Evolutionary conservation across 371 early-diverging fungal genomes (phyloP).

Genomic region (Saksenaea vasiformis): DNA sequence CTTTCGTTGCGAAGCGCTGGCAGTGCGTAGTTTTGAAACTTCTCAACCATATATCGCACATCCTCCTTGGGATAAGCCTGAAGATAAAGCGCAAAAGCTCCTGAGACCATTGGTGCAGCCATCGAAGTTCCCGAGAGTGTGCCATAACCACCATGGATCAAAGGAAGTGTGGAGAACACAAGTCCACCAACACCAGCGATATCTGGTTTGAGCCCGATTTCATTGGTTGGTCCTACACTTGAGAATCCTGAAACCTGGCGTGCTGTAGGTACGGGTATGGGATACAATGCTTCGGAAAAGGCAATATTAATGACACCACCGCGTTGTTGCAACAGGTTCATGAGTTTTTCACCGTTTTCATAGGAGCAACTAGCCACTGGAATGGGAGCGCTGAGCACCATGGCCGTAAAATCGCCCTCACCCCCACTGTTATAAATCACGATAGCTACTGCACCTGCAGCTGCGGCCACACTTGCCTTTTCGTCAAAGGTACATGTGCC

Average conservation of each 20-base stretch:
- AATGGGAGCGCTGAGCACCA: conserved; percentile 16
- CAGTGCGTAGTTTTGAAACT: conserved; percentile 50
- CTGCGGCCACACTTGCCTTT: conserved; percentile 44
- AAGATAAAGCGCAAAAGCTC: conserved; percentile 59
- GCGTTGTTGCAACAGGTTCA: not conserved
- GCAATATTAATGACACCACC: not conserved
- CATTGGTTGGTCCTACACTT: conserved; percentile 38
- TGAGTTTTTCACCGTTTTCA: conserved; percentile 19
- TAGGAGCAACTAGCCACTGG: conserved; percentile 39
- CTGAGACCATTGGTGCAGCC: conserved; percentile 71
- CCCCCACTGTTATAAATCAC: conserved; percentile 42
- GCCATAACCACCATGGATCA: conserved; percentile 43
- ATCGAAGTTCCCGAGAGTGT: conserved; percentile 61
- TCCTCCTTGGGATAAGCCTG: conserved; percentile 31
- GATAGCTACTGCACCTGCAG: conserved; percentile 54
- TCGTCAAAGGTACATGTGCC: conserved; percentile 63
- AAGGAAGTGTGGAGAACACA: conserved; percentile 63
- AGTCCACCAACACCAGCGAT: conserved; percentile 64
- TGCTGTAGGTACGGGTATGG: conserved; percentile 20
- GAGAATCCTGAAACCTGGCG: conserved; percentile 42
- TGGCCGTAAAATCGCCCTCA: conserved; percentile 17
- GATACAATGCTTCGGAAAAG: conserved; percentile 8
- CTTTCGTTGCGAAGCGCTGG: conserved; percentile 12
- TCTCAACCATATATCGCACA: conserved; percentile 12
- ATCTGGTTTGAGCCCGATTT: conserved; percentile 47